These are phyloP conservation scores for Carex scoparia DNA, from an alignment of 176 grass and related monocot genomes.

Conservation along the genomic window DNA sequence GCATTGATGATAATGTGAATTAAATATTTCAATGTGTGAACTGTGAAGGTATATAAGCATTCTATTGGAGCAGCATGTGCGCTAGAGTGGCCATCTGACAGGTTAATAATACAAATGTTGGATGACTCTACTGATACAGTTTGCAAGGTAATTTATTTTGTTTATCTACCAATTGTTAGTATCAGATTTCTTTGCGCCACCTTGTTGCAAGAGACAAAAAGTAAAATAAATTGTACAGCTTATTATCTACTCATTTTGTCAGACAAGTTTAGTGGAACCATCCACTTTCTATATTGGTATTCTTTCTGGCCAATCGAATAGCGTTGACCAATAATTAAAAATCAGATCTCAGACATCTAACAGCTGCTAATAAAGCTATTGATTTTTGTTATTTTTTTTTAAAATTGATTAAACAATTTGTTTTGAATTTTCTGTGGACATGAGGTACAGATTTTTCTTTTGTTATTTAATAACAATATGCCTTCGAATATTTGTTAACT, in stretches of 20 bases:
- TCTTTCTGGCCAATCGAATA: background rate
- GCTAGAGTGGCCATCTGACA: conserved; percentile 65
- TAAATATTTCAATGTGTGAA: background rate
- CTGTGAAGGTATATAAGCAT: conserved; percentile 77
- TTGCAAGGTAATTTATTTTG: conserved; percentile 53
- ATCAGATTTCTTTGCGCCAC: background rate
- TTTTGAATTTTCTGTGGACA: background rate
- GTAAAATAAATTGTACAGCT: background rate
- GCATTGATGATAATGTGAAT: background rate
- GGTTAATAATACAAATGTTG: conserved; percentile 78
- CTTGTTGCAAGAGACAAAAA: background rate
- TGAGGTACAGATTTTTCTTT: background rate
- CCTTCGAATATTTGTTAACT: too few relatives aligned
- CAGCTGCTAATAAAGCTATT: background rate
- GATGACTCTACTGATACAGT: conserved; percentile 84
- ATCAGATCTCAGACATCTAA: background rate
- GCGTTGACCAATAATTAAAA: background rate
- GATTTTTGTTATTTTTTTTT: too few relatives aligned
- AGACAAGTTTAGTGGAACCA: background rate
- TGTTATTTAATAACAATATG: too few relatives aligned
- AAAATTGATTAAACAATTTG: background rate
- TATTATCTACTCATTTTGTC: background rate
- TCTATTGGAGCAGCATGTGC: conserved; percentile 86
- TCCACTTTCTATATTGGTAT: background rate
- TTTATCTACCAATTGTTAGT: background rate